A percentile compares a stretch with the other conserved stretches of the same genome.
These are phyloP conservation scores for Tubosaeta brunneosetosa DNA, from an alignment of 768 basidiomycete species.

Conservation along the genomic window DNA sequence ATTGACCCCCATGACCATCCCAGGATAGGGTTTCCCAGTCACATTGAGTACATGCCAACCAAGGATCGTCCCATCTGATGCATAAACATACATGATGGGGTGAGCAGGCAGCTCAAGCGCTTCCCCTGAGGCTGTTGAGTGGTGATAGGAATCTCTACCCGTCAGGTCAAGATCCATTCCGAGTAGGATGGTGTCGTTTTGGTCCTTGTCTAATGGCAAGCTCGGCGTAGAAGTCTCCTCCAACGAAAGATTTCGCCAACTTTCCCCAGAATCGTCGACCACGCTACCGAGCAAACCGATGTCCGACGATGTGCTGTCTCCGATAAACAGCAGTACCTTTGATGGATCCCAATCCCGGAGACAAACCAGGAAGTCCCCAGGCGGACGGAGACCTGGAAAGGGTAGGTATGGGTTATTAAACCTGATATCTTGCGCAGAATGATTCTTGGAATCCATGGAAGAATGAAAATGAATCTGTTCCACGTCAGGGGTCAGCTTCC, in stretches of 20 bases:
- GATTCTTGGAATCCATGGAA: slow-evolving; percentile 39
- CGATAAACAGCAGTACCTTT: slow-evolving; percentile 39
- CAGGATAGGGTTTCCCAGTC: slow-evolving; percentile 49
- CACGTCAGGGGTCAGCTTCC: slow-evolving; percentile 32
- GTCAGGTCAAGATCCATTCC: slow-evolving; percentile 67
- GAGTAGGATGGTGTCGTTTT: slow-evolving; percentile 66
- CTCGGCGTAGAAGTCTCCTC: slow-evolving; percentile 51
- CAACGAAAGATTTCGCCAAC: slow-evolving; percentile 41
- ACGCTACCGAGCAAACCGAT: slow-evolving; percentile 42
- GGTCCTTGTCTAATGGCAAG: slow-evolving; percentile 40
- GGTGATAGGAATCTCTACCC: slow-evolving; percentile 35
- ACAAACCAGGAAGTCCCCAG: slow-evolving; percentile 36
- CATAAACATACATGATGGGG: slow-evolving; percentile 65
- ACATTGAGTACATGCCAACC: slow-evolving; percentile 68
- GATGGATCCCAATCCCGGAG: slow-evolving; percentile 44
- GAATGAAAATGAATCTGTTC: slow-evolving; percentile 41
- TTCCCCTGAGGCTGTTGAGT: slow-evolving; percentile 40
- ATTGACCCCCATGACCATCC: slow-evolving; percentile 38
- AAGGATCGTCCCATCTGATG: slow-evolving; percentile 72
- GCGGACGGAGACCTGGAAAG: too few relatives aligned
- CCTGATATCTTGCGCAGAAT: slow-evolving; percentile 34
- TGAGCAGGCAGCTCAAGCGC: slow-evolving; percentile 43
- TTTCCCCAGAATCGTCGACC: slow-evolving; percentile 27
- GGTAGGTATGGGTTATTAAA: slow-evolving; percentile 40
- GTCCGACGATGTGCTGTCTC: slow-evolving; percentile 49